Percentiles rank a stretch among this genome's conserved stretches.
Conservation (phyloP, 306 rosid genomes). For the Vicia faba region DNA sequence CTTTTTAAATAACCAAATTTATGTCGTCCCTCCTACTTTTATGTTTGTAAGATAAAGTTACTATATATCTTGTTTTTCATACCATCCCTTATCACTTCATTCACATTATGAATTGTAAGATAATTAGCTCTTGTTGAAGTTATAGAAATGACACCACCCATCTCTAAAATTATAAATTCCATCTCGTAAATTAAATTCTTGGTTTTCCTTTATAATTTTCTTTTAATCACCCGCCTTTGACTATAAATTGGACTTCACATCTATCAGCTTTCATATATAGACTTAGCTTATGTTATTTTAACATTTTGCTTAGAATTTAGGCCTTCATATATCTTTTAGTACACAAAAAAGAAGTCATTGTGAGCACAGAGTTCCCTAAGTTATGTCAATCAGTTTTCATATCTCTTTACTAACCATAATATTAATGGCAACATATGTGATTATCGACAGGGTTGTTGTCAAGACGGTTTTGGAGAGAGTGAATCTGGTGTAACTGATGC, state of each 20-base stretch:
- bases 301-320: constrained; percentile 5
- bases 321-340: constrained; percentile 14
- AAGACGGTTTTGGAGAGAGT: constrained; percentile 68
- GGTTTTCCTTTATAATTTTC: not conserved
- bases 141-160: constrained; percentile 19
- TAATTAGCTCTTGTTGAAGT: constrained; percentile 3
- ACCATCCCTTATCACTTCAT: constrained; percentile 24
- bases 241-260: constrained; percentile 6
- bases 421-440: constrained; percentile 28
- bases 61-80: constrained; percentile 23
- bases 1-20: not conserved
- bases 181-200: constrained; percentile 5
- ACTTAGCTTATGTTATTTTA: constrained; percentile 13
- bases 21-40: constrained; percentile 7
- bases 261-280: constrained; percentile 6
- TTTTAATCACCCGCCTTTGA: not conserved
- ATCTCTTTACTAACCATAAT: constrained; percentile 11
- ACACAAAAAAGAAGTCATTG: not conserved
- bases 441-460: constrained; percentile 78
- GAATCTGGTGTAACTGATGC: constrained; percentile 75
- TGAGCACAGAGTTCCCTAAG: constrained; percentile 23
- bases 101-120: not conserved
- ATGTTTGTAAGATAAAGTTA: not conserved
- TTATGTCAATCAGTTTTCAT: not conserved
- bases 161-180: constrained; percentile 14